Base-by-base conservation (phyloP, 2,329 filamentous ascomycete genomes). In the Pseudogymnoascus sp. region DNA sequence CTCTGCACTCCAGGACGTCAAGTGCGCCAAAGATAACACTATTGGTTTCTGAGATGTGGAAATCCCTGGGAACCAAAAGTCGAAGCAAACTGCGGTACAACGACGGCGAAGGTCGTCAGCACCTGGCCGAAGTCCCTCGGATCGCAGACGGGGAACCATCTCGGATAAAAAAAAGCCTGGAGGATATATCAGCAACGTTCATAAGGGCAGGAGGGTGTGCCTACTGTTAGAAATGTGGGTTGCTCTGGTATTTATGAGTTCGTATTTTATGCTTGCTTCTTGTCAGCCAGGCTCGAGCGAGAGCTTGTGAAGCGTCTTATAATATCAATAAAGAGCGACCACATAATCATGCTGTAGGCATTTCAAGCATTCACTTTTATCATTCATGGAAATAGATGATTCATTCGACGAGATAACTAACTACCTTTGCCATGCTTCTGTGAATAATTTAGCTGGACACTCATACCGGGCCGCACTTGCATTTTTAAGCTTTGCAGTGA, bases 1-100 rank as follows among this genome's bases (percentile, higher is more conserved):
- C n/a, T 68, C 65, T 3, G 65, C 66, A 10, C 63, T 63, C 65
- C 65, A 68, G 6, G 65, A 64, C 13, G 61, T 63, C 39, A 60
- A 59, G n/a, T 64, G 62, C 1, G 60, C 45, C 9, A 67, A 60
- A 10, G 65, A 58, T n/a, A 65, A 33, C 15, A 52, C 45, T 52
- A 52, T 30, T 30, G 45, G 45, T 30, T 52, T 52, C 15, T 33
- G 45, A 15, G 26, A 30, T 18, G 45, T 30, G 9, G 26, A 52
- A 52, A 52, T 52, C 8, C 45, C 45, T 18, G 45, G 26, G 13
- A 52, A 52, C 45, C 45, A 52, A 5, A 30, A 12, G 45, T 52
- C 45, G 26, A 52, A 52, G 45, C 45, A 52, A 9, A 52, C 10
- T 19, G 26, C 26, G 10, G 26, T 52, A 19, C 45, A 52, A 6